phyloP scores from a whole-genome alignment of 352 stramenopile genomes.

The Chloridella minuta region DNA sequence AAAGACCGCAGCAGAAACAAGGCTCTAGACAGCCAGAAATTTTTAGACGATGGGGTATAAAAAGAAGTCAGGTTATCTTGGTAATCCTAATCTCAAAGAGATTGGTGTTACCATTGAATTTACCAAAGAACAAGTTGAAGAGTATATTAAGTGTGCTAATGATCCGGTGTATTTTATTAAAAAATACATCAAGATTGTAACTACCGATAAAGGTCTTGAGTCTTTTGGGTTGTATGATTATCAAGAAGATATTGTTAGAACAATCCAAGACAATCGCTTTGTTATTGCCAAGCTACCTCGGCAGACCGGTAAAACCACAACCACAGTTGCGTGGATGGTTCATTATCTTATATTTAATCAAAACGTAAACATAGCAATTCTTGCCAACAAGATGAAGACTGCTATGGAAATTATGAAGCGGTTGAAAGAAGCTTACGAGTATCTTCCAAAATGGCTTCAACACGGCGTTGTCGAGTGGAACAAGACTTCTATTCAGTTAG shows the following conservation, averaged over 20 bases:
- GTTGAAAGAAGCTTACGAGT: neutral
- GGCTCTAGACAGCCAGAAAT: no score
- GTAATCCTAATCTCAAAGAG: neutral
- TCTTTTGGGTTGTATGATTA: neutral
- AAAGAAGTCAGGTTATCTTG: neutral
- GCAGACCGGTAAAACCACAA: constrained; percentile 6
- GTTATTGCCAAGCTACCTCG: neutral
- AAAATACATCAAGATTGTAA: neutral
- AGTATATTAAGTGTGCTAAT: neutral
- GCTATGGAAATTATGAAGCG: neutral
- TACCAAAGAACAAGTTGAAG: neutral
- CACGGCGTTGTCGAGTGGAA: neutral
- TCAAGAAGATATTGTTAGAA: neutral
- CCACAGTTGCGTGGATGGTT: neutral
- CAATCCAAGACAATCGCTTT: constrained; percentile 6
- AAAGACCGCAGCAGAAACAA: neutral
- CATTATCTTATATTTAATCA: constrained; percentile 11
- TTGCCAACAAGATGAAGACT: neutral
- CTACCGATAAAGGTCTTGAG: constrained; percentile 6
- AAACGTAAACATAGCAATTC: neutral
- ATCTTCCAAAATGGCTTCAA: neutral
- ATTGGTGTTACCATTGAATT: neutral
- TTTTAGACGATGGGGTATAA: neutral
- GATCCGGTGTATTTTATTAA: constrained; percentile 3
- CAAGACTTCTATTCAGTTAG: neutral